These are phyloP conservation scores for Mentha longifolia DNA, from an alignment of 257 asterid species.

Conservation along the genomic window DNA sequence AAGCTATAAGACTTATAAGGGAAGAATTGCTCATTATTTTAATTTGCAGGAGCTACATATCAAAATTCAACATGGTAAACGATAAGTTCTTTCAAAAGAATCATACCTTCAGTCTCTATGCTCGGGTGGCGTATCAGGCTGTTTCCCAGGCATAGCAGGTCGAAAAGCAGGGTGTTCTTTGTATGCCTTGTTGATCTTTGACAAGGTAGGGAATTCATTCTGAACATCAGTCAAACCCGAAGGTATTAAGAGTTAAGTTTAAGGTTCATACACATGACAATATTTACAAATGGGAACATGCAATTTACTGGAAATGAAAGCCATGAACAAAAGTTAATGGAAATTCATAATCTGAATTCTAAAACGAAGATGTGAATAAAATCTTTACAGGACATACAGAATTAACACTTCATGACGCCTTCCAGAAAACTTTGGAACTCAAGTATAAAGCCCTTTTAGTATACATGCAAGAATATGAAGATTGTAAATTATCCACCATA, in stretches of 20 bases:
- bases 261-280: neutral
- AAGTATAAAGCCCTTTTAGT: no score
- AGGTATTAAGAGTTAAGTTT: neutral
- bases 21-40: no score
- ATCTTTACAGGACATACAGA: no score
- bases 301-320: neutral
- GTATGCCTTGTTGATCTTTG: conserved; percentile 49
- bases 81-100: neutral
- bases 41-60: neutral
- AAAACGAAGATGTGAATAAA: no score
- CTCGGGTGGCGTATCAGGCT: conserved; percentile 63
- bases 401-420: no score
- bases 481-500: no score
- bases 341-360: no score
- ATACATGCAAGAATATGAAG: no score
- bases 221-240: conserved; percentile 31
- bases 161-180: conserved; percentile 52
- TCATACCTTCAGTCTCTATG: conserved; percentile 37
- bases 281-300: neutral
- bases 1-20: no score
- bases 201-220: conserved; percentile 57
- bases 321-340: neutral
- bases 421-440: no score
- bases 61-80: neutral
- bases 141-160: conserved; percentile 63